Evolutionary conservation across 2,329 filamentous ascomycete genomes (phyloP).

Genomic region (Trichoderma aggressivum): DNA sequence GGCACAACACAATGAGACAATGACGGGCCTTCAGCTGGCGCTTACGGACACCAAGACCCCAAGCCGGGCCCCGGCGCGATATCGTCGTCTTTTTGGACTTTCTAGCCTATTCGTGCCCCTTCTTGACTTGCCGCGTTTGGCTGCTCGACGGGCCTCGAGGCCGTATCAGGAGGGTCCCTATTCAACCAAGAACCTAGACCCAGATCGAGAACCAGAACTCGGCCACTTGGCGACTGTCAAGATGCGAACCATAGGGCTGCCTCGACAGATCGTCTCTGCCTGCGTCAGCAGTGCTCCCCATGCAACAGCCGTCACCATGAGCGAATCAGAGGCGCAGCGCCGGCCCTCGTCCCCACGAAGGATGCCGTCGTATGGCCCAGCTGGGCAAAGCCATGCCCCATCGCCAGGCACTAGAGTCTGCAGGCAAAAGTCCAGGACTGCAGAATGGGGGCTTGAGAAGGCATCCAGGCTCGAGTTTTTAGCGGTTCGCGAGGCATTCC

Average conservation of each 20-base stretch:
- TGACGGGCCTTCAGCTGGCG: slow-evolving; percentile 12
- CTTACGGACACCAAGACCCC: neutral
- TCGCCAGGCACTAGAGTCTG: slow-evolving; percentile 10
- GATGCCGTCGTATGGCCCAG: slow-evolving; percentile 11
- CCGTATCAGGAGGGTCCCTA: slow-evolving; percentile 9
- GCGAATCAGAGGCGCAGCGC: slow-evolving; percentile 24
- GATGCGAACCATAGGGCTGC: slow-evolving; percentile 22
- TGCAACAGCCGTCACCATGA: slow-evolving; percentile 32
- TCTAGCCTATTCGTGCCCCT: neutral
- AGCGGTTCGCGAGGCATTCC: slow-evolving; percentile 9
- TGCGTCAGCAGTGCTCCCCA: slow-evolving; percentile 29
- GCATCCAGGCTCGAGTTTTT: neutral
- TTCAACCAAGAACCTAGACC: neutral
- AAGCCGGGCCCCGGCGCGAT: neutral
- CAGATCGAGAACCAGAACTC: neutral
- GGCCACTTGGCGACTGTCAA: slow-evolving; percentile 13
- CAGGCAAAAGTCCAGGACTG: slow-evolving; percentile 7
- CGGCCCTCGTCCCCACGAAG: slow-evolving; percentile 10
- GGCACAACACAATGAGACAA: slow-evolving; percentile 5
- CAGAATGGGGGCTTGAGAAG: neutral
- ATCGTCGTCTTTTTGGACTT: neutral
- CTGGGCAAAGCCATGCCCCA: slow-evolving; percentile 4
- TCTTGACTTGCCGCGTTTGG: neutral
- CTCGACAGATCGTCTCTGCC: slow-evolving; percentile 24
- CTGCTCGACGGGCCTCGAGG: neutral